Evolutionary conservation across 768 basidiomycete genomes (phyloP), one percentile per base, ranked within the genome.

Genomic region (Termitomyces eurrhizus): DNA sequence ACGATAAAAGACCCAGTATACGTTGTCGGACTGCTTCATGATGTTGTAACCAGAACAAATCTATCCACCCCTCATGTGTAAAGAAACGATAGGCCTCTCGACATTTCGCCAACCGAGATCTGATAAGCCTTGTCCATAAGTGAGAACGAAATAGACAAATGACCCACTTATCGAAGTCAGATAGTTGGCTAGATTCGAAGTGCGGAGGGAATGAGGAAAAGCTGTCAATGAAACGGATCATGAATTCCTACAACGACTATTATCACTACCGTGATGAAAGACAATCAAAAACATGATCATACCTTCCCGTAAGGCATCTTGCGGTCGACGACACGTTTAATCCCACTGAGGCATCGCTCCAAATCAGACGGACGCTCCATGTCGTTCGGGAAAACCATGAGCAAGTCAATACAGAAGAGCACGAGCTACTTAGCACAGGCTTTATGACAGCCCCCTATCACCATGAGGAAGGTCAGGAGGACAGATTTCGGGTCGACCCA

Each of bases 291-390:
- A 7, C n/a, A 55, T 21, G 2, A 18, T 18, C 45, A 26, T 60
- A 62, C 64, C 55, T 16, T 57, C 26, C 64, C 58, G 49, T 65
- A 65, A 18, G 64, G 64, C 41, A 62, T 54, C 12, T 36, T 52
- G 16, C 35, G 4, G 29, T 7, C 7, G 13, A 59, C 42, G 11
- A 33, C 61, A 32, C 12, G 35, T 11, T 46, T 14, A 1, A 64
- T n/a, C 4, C 32, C 58, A 8, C 13, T 7, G 3, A 62, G 21
- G 39, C 35, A 56, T 21, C 35, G 52, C 9, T 57, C 36, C n/a
- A 64, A 39, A n/a, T 35, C 49, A 33, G 37, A 41, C 18, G 54
- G 46, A 16, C 35, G 33, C 41, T 59, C 36, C 14, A 35, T 29
- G 29, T 60, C 16, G 46, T 59, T 29, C 36, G 57, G 11, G 9